A percentile compares a stretch with the other conserved stretches of the same genome.
Conservation (phyloP, 2,329 filamentous ascomycete species). For the Alternaria arborescens region DNA sequence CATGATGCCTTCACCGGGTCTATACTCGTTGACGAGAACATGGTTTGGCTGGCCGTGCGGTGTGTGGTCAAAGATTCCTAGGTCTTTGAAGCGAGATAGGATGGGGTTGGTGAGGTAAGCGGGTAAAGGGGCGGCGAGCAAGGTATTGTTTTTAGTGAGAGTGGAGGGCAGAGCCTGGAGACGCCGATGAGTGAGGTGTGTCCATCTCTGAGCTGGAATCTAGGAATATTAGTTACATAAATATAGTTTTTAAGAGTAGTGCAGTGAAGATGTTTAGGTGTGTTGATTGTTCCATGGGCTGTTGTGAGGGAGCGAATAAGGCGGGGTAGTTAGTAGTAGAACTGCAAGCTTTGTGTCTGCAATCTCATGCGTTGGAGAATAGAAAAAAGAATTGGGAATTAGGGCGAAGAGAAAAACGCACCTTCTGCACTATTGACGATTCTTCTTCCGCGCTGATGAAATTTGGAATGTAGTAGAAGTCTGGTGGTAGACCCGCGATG, state of each 20-base stretch:
- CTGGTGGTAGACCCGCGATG: slow-evolving; percentile 66
- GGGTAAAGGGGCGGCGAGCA: slow-evolving; percentile 79
- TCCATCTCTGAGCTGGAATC: slow-evolving; percentile 73
- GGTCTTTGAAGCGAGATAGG: slow-evolving; percentile 62
- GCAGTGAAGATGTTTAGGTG: not conserved
- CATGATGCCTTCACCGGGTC: slow-evolving; percentile 91
- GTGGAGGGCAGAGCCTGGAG: slow-evolving; percentile 91
- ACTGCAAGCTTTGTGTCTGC: not conserved
- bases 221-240: slow-evolving; percentile 21
- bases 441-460: slow-evolving; percentile 85
- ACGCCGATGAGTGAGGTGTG: slow-evolving; percentile 83
- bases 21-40: slow-evolving; percentile 92
- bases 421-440: slow-evolving; percentile 73
- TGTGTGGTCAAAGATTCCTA: slow-evolving; percentile 66
- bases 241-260: too few species aligned
- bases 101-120: slow-evolving; percentile 77
- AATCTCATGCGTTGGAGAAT: not conserved
- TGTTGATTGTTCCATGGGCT: not conserved
- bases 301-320: not conserved
- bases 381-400: not conserved
- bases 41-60: slow-evolving; percentile 85
- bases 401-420: slow-evolving; percentile 39
- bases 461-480: slow-evolving; percentile 84
- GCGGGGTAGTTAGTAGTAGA: not conserved
- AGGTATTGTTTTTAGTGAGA: slow-evolving; percentile 73